phyloP scores from a whole-genome alignment of 805 yeast species.

The Novakomyces olei region DNA sequence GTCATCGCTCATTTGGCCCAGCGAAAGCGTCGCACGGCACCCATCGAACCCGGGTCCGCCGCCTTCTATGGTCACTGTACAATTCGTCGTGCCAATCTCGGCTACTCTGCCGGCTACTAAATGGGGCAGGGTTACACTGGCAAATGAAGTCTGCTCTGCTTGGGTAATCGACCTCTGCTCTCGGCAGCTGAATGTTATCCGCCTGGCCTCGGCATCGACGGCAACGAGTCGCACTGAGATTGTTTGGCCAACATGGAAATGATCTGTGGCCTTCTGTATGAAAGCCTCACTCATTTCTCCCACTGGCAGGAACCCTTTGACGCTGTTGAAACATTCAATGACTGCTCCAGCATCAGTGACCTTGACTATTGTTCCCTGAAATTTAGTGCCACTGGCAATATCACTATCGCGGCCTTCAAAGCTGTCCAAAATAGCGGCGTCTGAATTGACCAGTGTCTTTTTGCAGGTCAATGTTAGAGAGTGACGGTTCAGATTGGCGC shows the following conservation, averaged over 20 bases:
- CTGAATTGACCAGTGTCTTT: slow-evolving; percentile 49
- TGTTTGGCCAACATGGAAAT: slow-evolving; percentile 65
- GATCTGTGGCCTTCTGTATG: slow-evolving; percentile 55
- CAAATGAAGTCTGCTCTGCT: slow-evolving; percentile 24
- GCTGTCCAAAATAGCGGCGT: slow-evolving; percentile 14
- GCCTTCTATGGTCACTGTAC: slow-evolving; percentile 44
- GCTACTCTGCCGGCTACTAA: slow-evolving; percentile 36
- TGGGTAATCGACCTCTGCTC: slow-evolving; percentile 23
- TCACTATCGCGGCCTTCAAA: slow-evolving; percentile 30
- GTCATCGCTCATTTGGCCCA: slow-evolving; percentile 59
- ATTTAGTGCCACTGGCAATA: slow-evolving; percentile 30
- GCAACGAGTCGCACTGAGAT: slow-evolving; percentile 40
- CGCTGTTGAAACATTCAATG: slow-evolving; percentile 57
- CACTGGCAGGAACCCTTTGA: slow-evolving; percentile 64
- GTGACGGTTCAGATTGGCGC: slow-evolving; percentile 22
- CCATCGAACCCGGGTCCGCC: slow-evolving; percentile 22
- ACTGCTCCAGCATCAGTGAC: slow-evolving; percentile 61
- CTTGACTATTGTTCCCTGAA: slow-evolving; percentile 52
- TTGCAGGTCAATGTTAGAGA: slow-evolving; percentile 49
- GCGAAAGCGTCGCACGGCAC: slow-evolving; percentile 46
- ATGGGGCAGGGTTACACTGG: slow-evolving; percentile 35
- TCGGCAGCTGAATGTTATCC: slow-evolving; percentile 54
- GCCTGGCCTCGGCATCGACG: slow-evolving; percentile 30
- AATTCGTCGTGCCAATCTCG: slow-evolving; percentile 41
- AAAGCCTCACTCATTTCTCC: slow-evolving; percentile 77